phyloP scores from a whole-genome alignment of 768 basidiomycete genomes.

The Leucocoprinus leucothites region DNA sequence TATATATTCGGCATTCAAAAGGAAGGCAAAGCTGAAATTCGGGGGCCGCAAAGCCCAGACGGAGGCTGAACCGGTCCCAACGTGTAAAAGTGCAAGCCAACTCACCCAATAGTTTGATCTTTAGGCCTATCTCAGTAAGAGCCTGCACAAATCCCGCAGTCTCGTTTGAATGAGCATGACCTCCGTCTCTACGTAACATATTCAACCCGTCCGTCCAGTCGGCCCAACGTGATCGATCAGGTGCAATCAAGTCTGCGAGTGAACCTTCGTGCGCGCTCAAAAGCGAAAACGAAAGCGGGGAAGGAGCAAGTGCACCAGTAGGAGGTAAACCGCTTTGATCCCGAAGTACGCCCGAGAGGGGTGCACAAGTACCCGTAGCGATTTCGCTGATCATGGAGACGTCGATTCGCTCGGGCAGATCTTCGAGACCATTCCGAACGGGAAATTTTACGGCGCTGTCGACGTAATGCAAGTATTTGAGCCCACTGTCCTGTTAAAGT shows the following conservation, averaged over 20 bases:
- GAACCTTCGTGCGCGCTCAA: conserved; percentile 68
- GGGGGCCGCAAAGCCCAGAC: no score
- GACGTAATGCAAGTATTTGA: conserved; percentile 82
- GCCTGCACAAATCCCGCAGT: conserved; percentile 85
- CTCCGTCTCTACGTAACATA: conserved; percentile 78
- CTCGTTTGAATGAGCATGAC: conserved; percentile 80
- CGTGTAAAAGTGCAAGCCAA: conserved; percentile 6
- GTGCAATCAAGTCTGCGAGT: conserved; percentile 75
- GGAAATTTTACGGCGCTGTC: conserved; percentile 79
- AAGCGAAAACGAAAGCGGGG: conserved; percentile 76
- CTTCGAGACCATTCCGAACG: conserved; percentile 78
- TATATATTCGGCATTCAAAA: background rate
- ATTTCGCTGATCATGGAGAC: conserved; percentile 78
- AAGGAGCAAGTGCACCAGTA: conserved; percentile 48
- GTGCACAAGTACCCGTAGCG: conserved; percentile 66
- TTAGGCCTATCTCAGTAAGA: conserved; percentile 87
- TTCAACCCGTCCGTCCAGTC: conserved; percentile 95
- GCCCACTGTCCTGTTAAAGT: conserved; percentile 61
- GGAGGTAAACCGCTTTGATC: conserved; percentile 61
- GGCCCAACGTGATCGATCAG: conserved; percentile 76
- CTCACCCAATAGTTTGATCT: conserved; percentile 84
- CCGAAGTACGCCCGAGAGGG: conserved; percentile 61
- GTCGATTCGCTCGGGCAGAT: conserved; percentile 85
- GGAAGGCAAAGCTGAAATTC: background rate
- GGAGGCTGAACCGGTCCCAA: background rate